Conservation (phyloP, 495 filamentous ascomycete species). For the Lentithecium fluviatile region DNA sequence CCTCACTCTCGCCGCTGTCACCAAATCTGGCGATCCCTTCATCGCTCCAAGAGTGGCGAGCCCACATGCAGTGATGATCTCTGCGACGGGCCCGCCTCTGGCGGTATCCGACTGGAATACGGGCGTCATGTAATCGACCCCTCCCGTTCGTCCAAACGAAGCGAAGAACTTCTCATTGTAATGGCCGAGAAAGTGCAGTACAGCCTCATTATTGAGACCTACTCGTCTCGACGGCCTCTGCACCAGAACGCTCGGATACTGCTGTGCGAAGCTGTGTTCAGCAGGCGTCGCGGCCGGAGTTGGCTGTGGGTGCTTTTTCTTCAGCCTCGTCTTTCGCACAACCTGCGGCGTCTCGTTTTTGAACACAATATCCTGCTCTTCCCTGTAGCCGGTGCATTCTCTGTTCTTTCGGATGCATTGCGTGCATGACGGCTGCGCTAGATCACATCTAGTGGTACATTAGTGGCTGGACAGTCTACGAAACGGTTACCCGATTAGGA, state of each 20-base stretch:
- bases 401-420: constrained; percentile 19
- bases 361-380: constrained; percentile 15
- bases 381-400: constrained; percentile 13
- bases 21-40: constrained; percentile 2
- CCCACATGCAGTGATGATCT: constrained; percentile 16
- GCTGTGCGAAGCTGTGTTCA: background rate
- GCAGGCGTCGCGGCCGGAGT: background rate
- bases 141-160: background rate
- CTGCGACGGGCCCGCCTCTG: constrained; percentile 12
- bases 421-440: constrained; percentile 9
- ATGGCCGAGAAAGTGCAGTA: constrained; percentile 13
- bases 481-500: background rate
- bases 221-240: constrained; percentile 9
- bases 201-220: constrained; percentile 14
- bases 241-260: background rate
- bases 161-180: constrained; percentile 27
- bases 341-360: constrained; percentile 6
- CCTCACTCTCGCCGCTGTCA: constrained; percentile 11
- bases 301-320: background rate
- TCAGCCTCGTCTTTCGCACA: background rate
- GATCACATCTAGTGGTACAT: constrained; percentile 12
- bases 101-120: constrained; percentile 4
- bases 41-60: constrained; percentile 8
- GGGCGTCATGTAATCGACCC: constrained; percentile 14
- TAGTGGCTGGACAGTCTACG: background rate